Percentiles rank a stretch among this genome's conserved stretches.
phyloP scores from a whole-genome alignment of 805 yeast species.

The Candida ovalis region DNA sequence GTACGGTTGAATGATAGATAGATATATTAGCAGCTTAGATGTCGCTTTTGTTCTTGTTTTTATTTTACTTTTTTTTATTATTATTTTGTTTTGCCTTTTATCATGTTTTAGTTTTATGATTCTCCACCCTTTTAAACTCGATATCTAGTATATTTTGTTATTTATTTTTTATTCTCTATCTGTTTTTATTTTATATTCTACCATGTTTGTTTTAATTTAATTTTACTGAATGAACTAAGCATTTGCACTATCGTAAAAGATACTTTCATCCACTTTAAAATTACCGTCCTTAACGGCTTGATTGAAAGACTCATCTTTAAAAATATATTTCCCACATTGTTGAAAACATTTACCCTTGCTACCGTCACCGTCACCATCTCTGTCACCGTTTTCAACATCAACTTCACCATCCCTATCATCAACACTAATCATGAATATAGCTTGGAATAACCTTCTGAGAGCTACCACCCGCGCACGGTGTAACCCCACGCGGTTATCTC shows the following conservation, averaged over 20 bases:
- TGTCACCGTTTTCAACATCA: no score
- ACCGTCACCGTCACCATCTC: neutral
- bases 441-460: constrained; percentile 40
- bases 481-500: constrained; percentile 30
- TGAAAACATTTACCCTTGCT: constrained; percentile 5
- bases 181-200: neutral
- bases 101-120: neutral
- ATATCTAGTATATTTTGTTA: no score
- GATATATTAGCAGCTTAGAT: no score
- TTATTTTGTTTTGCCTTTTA: neutral
- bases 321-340: constrained; percentile 40
- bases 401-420: no score
- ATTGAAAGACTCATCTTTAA: constrained; percentile 40
- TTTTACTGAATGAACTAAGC: neutral
- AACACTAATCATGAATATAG: constrained; percentile 30
- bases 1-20: no score
- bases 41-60: no score
- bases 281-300: constrained; percentile 30
- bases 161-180: neutral
- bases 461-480: constrained; percentile 36
- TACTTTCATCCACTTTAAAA: constrained; percentile 35
- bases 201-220: neutral
- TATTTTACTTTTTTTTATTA: neutral
- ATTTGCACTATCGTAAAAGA: constrained; percentile 26
- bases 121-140: neutral